Conservation (phyloP, 1,284 basidiomycete genomes). For the Xerocomus amazonicus region DNA sequence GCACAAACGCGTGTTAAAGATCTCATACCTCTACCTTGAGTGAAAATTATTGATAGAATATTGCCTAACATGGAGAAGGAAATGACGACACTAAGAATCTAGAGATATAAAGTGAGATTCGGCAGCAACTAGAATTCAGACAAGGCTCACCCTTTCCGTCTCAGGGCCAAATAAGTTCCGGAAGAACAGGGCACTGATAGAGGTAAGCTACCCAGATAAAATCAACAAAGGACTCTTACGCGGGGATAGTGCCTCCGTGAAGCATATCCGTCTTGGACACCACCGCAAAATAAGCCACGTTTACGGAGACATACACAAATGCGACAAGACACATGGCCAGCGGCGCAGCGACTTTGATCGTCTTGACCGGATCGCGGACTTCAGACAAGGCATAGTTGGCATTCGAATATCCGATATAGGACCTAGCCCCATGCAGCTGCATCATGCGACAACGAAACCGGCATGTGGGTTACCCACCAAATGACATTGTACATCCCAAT, state of each 20-base stretch:
- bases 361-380: conserved; percentile 59
- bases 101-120: conserved; percentile 19
- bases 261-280: conserved; percentile 64
- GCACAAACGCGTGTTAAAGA: not conserved
- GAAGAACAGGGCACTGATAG: conserved; percentile 57
- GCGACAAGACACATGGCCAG: conserved; percentile 56
- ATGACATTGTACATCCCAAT: conserved; percentile 64
- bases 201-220: conserved; percentile 1
- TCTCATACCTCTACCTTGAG: conserved; percentile 55
- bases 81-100: conserved; percentile 60
- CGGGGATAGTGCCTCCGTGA: conserved; percentile 56
- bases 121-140: not conserved
- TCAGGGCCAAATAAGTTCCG: conserved; percentile 48
- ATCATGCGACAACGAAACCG: not conserved
- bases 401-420: conserved; percentile 65
- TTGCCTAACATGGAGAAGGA: conserved; percentile 63
- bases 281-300: conserved; percentile 66
- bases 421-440: conserved; percentile 40
- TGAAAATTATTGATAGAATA: conserved; percentile 57
- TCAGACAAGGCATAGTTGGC: conserved; percentile 72
- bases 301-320: conserved; percentile 56
- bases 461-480: conserved; percentile 41
- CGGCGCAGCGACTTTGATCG: conserved; percentile 64
- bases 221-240: conserved; percentile 40
- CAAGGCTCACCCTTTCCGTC: conserved; percentile 47